phyloP scores from a whole-genome alignment of 352 stramenopile species.

The Aphanomyces cochlioides region DNA sequence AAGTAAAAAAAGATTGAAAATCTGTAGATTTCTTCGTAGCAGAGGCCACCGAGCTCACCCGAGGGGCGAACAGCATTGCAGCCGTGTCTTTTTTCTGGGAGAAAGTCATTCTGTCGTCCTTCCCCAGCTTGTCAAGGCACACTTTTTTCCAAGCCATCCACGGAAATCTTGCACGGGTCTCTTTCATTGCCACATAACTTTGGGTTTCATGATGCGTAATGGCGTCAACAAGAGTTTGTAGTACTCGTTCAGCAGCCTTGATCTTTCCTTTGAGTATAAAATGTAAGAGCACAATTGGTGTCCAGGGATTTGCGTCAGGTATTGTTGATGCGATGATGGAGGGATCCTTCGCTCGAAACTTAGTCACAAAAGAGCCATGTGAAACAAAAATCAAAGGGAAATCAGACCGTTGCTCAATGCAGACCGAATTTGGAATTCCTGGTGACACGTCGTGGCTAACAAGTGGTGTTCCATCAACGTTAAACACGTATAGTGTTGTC shows the following conservation, averaged over 20 bases:
- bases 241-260: slow-evolving; percentile 46
- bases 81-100: slow-evolving; percentile 41
- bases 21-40: neutral
- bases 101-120: slow-evolving; percentile 43
- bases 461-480: neutral
- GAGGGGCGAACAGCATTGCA: slow-evolving; percentile 55
- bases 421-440: neutral
- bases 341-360: too few species aligned
- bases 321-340: too few species aligned
- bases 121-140: slow-evolving; percentile 36
- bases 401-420: too few species aligned
- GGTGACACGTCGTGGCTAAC: neutral
- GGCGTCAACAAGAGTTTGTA: slow-evolving; percentile 52
- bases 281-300: slow-evolving; percentile 61
- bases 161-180: slow-evolving; percentile 43
- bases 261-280: slow-evolving; percentile 67
- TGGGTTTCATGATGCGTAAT: slow-evolving; percentile 69
- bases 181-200: slow-evolving; percentile 76
- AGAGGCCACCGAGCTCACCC: neutral
- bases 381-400: too few species aligned
- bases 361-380: too few species aligned
- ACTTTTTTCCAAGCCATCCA: slow-evolving; percentile 52
- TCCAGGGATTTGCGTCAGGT: neutral
- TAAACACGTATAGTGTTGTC: neutral
- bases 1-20: slow-evolving; percentile 17